A percentile compares a stretch with the other conserved stretches of the same genome.
phyloP scores from a whole-genome alignment of 2,329 filamentous ascomycete genomes.

The Xylariales sp. region DNA sequence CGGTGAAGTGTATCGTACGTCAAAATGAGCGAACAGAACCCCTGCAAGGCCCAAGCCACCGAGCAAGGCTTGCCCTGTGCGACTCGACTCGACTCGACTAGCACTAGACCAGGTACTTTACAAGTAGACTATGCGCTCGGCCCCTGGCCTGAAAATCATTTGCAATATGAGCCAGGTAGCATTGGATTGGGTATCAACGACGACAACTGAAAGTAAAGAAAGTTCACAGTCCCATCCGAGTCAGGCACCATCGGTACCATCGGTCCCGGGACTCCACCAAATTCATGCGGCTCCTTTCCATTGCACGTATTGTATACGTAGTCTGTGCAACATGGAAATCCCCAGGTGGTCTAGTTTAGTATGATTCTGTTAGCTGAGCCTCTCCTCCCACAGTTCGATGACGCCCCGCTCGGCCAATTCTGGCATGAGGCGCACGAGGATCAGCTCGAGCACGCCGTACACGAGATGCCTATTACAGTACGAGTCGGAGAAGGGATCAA shows the following conservation, averaged over 20 bases:
- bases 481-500: slow-evolving; percentile 72
- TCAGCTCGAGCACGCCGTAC: slow-evolving; percentile 74
- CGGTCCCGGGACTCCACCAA: background rate
- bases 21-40: too few species aligned
- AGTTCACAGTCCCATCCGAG: slow-evolving; percentile 3
- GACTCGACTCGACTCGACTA: too few species aligned
- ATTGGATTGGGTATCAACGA: slow-evolving; percentile 5
- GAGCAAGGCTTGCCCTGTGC: too few species aligned
- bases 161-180: background rate
- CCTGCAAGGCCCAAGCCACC: too few species aligned
- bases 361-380: slow-evolving; percentile 51
- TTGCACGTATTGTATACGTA: too few species aligned
- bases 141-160: too few species aligned
- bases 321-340: too few species aligned
- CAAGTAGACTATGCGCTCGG: too few species aligned
- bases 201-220: slow-evolving; percentile 1
- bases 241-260: background rate
- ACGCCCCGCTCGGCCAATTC: slow-evolving; percentile 73
- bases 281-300: too few species aligned
- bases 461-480: slow-evolving; percentile 93
- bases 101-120: too few species aligned
- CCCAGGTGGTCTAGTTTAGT: too few species aligned
- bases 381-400: slow-evolving; percentile 68
- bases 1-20: too few species aligned
- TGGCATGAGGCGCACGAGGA: slow-evolving; percentile 78